These are phyloP conservation scores for Phyllosticta paracitricarpa DNA, from an alignment of 2,329 filamentous ascomycete genomes.

Conservation along the genomic window DNA sequence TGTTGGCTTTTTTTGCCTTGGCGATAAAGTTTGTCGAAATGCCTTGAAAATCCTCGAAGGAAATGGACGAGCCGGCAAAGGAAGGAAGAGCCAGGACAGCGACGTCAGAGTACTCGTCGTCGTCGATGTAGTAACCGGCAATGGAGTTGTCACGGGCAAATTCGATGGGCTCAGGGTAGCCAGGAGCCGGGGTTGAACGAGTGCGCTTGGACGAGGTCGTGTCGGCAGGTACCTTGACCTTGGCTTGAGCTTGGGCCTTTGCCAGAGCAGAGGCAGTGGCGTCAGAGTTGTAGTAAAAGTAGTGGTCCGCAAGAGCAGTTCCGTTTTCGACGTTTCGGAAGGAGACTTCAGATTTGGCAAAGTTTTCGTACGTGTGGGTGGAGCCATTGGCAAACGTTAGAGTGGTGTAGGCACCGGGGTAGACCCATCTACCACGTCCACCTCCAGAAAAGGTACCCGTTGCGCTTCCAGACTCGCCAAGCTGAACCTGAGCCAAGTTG, in stretches of 20 bases:
- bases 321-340: conserved; percentile 32
- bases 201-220: conserved; percentile 14
- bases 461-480: conserved; percentile 30
- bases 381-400: conserved; percentile 38
- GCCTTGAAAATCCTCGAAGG: conserved; percentile 30
- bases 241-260: not conserved
- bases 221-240: conserved; percentile 4
- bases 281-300: conserved; percentile 21
- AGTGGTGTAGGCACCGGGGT: conserved; percentile 34
- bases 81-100: conserved; percentile 36
- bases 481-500: conserved; percentile 32
- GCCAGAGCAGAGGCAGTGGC: not conserved
- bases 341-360: conserved; percentile 31
- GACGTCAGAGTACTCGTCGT: conserved; percentile 35
- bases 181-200: conserved; percentile 18
- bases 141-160: conserved; percentile 31
- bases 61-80: conserved; percentile 25
- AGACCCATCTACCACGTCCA: conserved; percentile 31
- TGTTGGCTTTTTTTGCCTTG: conserved; percentile 38
- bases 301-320: conserved; percentile 29
- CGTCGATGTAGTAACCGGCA: conserved; percentile 36
- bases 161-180: conserved; percentile 26
- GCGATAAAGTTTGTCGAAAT: conserved; percentile 33
- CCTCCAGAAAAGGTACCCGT: conserved; percentile 36
- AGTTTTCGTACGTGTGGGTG: conserved; percentile 31